These are phyloP conservation scores for Vigna nakashimae DNA, from an alignment of 306 rosid genomes.

Conservation along the genomic window DNA sequence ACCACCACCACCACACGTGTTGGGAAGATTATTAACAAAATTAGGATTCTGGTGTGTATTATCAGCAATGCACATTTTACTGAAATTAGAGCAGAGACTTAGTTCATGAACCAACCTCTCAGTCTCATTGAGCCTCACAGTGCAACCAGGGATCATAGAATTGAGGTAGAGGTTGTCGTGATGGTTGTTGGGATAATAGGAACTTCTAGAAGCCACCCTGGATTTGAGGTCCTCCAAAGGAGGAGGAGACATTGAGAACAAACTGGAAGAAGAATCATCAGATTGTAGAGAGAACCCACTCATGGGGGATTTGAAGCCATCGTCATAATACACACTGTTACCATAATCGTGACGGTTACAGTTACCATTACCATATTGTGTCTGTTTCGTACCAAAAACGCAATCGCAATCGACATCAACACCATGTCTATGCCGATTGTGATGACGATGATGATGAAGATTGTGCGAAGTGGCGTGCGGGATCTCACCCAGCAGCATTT, in stretches of 20 bases:
- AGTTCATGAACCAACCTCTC: constrained; percentile 56
- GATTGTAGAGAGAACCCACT: constrained; percentile 61
- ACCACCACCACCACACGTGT: constrained; percentile 11
- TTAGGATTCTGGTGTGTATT: constrained; percentile 37
- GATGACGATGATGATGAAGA: constrained; percentile 20
- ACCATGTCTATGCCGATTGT: constrained; percentile 9
- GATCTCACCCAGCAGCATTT: constrained; percentile 67
- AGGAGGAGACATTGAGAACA: constrained; percentile 63
- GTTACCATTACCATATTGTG: background rate
- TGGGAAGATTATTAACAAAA: constrained; percentile 23
- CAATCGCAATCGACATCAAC: constrained; percentile 7
- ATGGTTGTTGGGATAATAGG: constrained; percentile 19
- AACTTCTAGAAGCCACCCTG: constrained; percentile 36
- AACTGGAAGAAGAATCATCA: constrained; percentile 63
- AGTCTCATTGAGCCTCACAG: constrained; percentile 5
- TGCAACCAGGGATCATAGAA: constrained; percentile 42
- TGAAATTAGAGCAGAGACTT: constrained; percentile 46
- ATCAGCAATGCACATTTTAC: constrained; percentile 49
- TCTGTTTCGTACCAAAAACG: constrained; percentile 23
- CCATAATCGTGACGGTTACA: constrained; percentile 25
- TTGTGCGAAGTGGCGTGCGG: constrained; percentile 59
- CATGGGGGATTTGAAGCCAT: constrained; percentile 53
- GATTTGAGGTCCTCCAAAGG: constrained; percentile 57
- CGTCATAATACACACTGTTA: constrained; percentile 44
- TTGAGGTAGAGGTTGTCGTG: constrained; percentile 35